Evolutionary conservation across 2,329 filamentous ascomycete genomes (phyloP).

Genomic region (Beauveria australis): DNA sequence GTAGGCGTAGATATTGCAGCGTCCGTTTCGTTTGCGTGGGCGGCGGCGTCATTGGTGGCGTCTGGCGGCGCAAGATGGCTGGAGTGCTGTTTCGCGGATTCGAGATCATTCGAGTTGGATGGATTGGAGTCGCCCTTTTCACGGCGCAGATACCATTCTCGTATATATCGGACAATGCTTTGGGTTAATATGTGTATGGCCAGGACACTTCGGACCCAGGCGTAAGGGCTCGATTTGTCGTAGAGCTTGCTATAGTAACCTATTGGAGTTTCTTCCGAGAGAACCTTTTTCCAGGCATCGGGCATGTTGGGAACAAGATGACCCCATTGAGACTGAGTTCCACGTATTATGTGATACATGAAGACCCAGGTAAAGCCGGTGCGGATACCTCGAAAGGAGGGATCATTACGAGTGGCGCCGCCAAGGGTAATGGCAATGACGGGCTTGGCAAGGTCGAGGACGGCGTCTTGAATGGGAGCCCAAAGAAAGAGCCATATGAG

Average conservation of each 20-base stretch:
- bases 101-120: constrained; percentile 48
- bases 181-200: constrained; percentile 70
- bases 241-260: constrained; percentile 41
- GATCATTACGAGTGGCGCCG: constrained; percentile 60
- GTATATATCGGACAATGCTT: constrained; percentile 61
- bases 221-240: constrained; percentile 51
- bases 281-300: constrained; percentile 28
- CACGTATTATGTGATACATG: constrained; percentile 43
- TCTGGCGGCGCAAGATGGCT: constrained; percentile 25
- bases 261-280: constrained; percentile 25
- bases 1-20: neutral
- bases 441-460: constrained; percentile 83
- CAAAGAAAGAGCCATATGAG: constrained; percentile 82
- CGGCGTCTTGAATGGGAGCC: constrained; percentile 78
- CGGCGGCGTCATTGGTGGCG: constrained; percentile 16
- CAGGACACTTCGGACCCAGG: constrained; percentile 60
- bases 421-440: constrained; percentile 88
- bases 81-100: constrained; percentile 47
- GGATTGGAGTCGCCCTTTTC: constrained; percentile 44
- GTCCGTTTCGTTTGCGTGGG: neutral
- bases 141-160: constrained; percentile 57
- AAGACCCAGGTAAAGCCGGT: constrained; percentile 63
- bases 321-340: constrained; percentile 41
- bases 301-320: constrained; percentile 38
- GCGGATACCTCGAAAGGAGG: constrained; percentile 62